Base-by-base conservation (phyloP, 371 early-diverging fungal genomes). In the Haplosporangium sp. region DNA sequence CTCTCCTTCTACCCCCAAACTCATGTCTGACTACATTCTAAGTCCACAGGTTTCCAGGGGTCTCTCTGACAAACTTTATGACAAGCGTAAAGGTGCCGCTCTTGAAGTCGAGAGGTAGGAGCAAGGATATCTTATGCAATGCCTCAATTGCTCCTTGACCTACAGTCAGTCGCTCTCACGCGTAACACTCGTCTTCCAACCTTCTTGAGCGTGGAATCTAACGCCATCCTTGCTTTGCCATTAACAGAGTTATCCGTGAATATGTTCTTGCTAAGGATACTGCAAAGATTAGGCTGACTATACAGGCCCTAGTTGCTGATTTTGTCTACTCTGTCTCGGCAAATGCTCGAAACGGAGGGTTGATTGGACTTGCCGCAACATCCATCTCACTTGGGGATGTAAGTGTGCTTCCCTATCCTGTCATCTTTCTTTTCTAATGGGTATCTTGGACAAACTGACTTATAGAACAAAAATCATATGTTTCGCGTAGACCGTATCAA, bases 331-430 rank as follows among this genome's bases (percentile, higher is more conserved):
- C 96, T 0, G 86, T 90, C 38, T 84, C 89, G 19, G 88, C 95
- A 35, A 91, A 95, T 75, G 87, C 94, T 6, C 91, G 96, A 0
- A 95, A 96, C 78, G 98, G 98, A 60, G 98, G 98, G 0, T 84
- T 97, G 7, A 96, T 97, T 65, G 96, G 93, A 4, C 85, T 98
- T 58, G 97, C 97, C 0, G 94, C 94, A 0, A 91, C 92, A 11
- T 90, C 96, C 4, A 95, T 97, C 65, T 96, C 97, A 0, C 85
- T 97, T 4, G 96, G 93, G 39, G 84, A 89, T 44, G 91, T 92
- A 83, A 67, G 75, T 53, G 37, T n/a, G n/a, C 11, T 7, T 7
- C n/a, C 4, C 6, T 27, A 17, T 55, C 27, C 27, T 34, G 55
- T 19, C 35, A 27, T 3, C 13, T 9, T 13, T 19, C 15, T 9